Base-by-base conservation (phyloP, 495 filamentous ascomycete genomes). In the Podospora conica region DNA sequence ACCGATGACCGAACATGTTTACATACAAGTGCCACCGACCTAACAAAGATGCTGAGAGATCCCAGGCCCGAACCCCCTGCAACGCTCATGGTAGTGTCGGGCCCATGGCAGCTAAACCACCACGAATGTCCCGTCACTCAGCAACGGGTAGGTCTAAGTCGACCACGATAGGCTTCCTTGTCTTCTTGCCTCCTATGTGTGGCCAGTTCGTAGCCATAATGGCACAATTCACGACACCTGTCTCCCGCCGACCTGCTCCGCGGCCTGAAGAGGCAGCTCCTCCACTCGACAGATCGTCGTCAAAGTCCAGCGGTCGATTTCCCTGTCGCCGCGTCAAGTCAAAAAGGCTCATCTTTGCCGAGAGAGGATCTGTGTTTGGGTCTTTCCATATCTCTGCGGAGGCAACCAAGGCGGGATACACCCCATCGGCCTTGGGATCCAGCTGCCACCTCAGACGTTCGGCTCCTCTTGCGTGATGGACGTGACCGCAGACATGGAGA, bases 401-500 rank as follows among this genome's bases (percentile, higher is more conserved):
- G 6, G 15, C 28, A 28, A 27, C n/a, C 25, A 6, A 9, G 3
- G 11, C 20, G 3, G 40, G 40, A 48, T 2, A n/a, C 8, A 7
- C 18, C 40, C 8, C 40, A n/a, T n/a, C 40, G 6, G 6, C 15
- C 18, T n/a, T 2, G 1, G 15, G 40, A 48, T 7, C 18, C 40
- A 48, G 7, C 9, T 27, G 1, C 88, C 88, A 91, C 24, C 73
- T 75, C 10, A 90, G 77, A 4, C 83, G 76, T 69, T 88, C 80
- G 11, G 80, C 86, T 1, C 87, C 88, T 58, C 85, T 74, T 9
- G 79, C 83, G 25, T 84, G 86, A 74, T 98, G 95, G 53, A 97
- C 81, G 76, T 98, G 95, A 1, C 93, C 95, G 71, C 92, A 97
- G 55, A 97, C 85, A 73, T 96, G 93, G 8, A 97, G 77, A 20